phyloP scores from a whole-genome alignment of 331 rosid genomes.

The Telfairia occidentalis region DNA sequence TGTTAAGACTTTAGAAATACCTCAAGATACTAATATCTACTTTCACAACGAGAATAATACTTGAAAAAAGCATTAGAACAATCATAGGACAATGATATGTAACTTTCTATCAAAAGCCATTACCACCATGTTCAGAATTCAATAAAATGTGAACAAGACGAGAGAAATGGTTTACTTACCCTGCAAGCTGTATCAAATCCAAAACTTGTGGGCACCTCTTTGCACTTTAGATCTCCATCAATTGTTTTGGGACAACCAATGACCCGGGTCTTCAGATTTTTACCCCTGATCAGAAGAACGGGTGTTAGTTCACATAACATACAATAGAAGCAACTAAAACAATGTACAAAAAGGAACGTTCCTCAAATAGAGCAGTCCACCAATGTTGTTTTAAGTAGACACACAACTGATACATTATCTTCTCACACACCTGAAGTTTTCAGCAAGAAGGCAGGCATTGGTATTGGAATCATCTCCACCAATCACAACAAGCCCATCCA shows the following conservation, averaged over 20 bases:
- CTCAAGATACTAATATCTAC: not conserved
- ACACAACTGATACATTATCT: not conserved
- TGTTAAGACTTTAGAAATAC: not conserved
- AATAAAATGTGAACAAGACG: not conserved
- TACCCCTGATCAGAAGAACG: slow-evolving; percentile 37
- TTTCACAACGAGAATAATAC: not conserved
- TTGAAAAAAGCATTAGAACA: not conserved
- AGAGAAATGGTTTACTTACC: slow-evolving; percentile 38
- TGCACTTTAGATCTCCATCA: slow-evolving; percentile 90
- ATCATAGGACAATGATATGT: not conserved
- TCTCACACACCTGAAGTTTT: slow-evolving; percentile 67
- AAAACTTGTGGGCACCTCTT: slow-evolving; percentile 93
- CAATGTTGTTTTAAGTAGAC: not conserved
- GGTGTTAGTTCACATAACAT: slow-evolving; percentile 1
- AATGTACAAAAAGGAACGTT: not conserved
- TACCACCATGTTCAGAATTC: not conserved
- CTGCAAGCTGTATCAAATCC: slow-evolving; percentile 98
- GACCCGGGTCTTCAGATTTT: slow-evolving; percentile 72
- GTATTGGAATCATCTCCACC: slow-evolving; percentile 99
- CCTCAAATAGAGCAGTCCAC: not conserved
- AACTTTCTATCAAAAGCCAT: not conserved
- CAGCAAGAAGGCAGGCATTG: slow-evolving; percentile 97
- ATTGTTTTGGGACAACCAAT: slow-evolving; percentile 98
- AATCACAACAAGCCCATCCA: slow-evolving; percentile 96
- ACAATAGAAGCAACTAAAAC: not conserved